Evolutionary conservation across 2,329 filamentous ascomycete species (phyloP), one percentile per base, ranked within the genome.

Genomic region (Aspergillus fumigatiaffinis): DNA sequence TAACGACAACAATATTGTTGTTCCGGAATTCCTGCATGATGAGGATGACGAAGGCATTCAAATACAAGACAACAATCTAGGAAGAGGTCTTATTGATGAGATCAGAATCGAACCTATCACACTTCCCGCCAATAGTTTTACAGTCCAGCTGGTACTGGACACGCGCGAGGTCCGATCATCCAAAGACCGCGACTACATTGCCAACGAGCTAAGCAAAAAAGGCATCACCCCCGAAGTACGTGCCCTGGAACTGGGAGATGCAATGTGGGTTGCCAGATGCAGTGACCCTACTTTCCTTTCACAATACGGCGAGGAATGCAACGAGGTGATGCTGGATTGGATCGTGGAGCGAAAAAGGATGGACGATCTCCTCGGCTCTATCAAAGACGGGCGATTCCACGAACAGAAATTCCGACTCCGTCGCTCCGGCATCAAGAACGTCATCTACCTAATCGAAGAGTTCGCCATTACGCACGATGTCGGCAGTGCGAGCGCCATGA

Each of bases 391-490:
- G 1, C 85, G 90, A 2, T 93, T 92, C 65, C 87, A 88, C 63
- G 90, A 94, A 70, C 90, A 94, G 69, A 93, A 94, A 69, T 93
- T 92, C 68, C 87, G 90, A 1, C 80, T 93, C 10, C 82, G 83
- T 54, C 85, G 85, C 52, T 90, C 85, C 0, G 90, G 90, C 0
- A 79, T 91, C n/a, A 84, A 84, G 57, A 89, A 92, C 64, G 87
- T 92, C 14, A 82, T 91, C 41, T 94, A 93, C 67, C 80, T 94
- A 25, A 82, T 94, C 55, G 90, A 94, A 68, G 87, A 92, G 63
- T 87, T 88, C 57, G 70, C 81, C 10, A 80, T 91, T 68, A 81
- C 86, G 47, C 68, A 81, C 0, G 79, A 83, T 7, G 71, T 78
- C 44, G 77, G 78, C 38, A 74, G 79, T 25, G 61, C 64, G 20